These are phyloP conservation scores for Aspergillus nomiae DNA, from an alignment of 2,329 filamentous ascomycete genomes.

Conservation along the genomic window DNA sequence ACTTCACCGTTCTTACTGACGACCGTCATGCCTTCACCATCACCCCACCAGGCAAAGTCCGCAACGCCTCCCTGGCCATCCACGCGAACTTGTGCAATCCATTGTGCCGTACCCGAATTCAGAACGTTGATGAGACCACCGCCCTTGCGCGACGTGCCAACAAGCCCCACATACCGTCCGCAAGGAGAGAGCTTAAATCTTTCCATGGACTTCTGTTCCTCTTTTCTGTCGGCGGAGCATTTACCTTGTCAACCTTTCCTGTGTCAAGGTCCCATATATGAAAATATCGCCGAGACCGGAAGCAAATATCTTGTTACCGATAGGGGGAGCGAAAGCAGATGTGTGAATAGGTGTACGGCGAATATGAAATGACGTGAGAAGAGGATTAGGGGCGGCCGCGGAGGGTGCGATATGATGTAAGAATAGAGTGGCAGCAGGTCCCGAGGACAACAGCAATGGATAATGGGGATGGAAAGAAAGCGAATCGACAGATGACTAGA, in stretches of 20 bases:
- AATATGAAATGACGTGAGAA: conserved; percentile 86
- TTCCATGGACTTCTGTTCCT: conserved; percentile 90
- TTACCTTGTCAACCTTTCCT: conserved; percentile 80
- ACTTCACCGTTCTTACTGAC: conserved; percentile 85
- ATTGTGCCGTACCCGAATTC: conserved; percentile 78
- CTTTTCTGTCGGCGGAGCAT: conserved; percentile 66
- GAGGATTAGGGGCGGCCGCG: conserved; percentile 79
- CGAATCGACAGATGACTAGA: conserved; percentile 70
- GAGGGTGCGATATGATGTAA: conserved; percentile 84
- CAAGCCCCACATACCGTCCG: conserved; percentile 80
- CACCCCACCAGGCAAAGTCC: conserved; percentile 91
- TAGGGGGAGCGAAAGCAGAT: conserved; percentile 74
- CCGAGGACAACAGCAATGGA: conserved; percentile 86
- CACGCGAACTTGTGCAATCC: conserved; percentile 79
- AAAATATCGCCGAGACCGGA: conserved; percentile 85
- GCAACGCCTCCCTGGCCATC: conserved; percentile 82
- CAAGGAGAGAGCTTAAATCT: conserved; percentile 84
- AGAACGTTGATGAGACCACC: conserved; percentile 87
- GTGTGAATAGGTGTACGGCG: conserved; percentile 80
- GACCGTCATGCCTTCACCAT: conserved; percentile 78
- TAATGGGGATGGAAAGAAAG: conserved; percentile 88
- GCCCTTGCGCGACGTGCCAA: conserved; percentile 78
- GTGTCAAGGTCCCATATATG: conserved; percentile 89
- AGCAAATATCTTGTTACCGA: conserved; percentile 80
- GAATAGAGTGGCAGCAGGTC: conserved; percentile 79